Conservation (phyloP, 2,329 filamentous ascomycete genomes). For the Tothia fuscella region DNA sequence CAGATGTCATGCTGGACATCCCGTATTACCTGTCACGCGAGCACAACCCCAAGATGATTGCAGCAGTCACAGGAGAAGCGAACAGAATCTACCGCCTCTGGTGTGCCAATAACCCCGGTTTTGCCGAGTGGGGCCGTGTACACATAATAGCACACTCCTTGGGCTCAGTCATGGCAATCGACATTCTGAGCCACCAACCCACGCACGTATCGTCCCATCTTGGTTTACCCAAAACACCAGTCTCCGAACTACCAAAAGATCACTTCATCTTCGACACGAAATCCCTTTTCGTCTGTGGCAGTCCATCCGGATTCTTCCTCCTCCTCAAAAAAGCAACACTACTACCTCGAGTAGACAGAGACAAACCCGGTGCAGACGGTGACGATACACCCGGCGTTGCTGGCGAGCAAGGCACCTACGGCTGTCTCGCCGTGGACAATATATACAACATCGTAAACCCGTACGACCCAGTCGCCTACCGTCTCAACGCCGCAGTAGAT, state of each 20-base stretch:
- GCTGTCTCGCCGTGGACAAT: conserved; percentile 88
- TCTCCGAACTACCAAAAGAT: conserved; percentile 35
- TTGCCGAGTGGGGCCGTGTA: conserved; percentile 67
- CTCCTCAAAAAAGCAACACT: conserved; percentile 65
- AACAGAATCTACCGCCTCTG: conserved; percentile 93
- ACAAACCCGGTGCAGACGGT: conserved; percentile 63
- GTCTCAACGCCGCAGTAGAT: conserved; percentile 84
- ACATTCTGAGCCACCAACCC: conserved; percentile 82
- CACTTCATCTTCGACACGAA: conserved; percentile 84
- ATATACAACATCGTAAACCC: conserved; percentile 84
- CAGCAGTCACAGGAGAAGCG: conserved; percentile 76
- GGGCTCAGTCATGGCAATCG: conserved; percentile 87
- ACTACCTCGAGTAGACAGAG: conserved; percentile 61
- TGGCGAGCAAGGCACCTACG: conserved; percentile 70
- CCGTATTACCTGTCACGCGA: conserved; percentile 88
- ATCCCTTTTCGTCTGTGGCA: conserved; percentile 81
- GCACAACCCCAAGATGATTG: conserved; percentile 90
- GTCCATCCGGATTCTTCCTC: conserved; percentile 85
- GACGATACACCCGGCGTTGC: conserved; percentile 49
- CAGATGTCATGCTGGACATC: conserved; percentile 96
- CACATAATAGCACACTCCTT: conserved; percentile 90
- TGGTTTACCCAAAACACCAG: conserved; percentile 21
- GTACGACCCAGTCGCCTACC: conserved; percentile 74
- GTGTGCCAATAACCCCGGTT: conserved; percentile 87
- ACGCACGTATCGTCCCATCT: conserved; percentile 46